A percentile compares a stretch with the other conserved stretches of the same genome.
These are phyloP conservation scores for Nasturtium officinale DNA, from an alignment of 345 rosid genomes.

Conservation along the genomic window DNA sequence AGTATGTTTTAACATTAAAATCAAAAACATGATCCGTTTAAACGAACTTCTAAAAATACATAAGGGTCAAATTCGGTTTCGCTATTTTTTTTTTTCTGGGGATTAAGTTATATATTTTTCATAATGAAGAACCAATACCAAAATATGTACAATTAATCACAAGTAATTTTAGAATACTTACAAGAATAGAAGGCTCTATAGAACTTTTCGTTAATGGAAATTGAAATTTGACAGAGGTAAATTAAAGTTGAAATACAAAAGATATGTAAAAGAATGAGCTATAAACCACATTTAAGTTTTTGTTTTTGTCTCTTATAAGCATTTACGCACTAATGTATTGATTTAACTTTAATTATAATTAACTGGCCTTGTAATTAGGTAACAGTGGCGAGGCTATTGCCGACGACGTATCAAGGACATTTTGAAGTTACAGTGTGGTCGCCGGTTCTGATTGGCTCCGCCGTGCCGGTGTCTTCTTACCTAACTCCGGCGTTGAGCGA, in stretches of 20 bases:
- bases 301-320: no score
- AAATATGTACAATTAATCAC: not conserved
- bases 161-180: not conserved
- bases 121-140: not conserved
- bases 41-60: not conserved
- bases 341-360: not conserved
- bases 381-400: conserved; percentile 56
- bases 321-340: not conserved
- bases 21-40: not conserved
- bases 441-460: conserved; percentile 53
- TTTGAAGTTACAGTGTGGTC: conserved; percentile 69
- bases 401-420: conserved; percentile 67
- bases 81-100: no score
- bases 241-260: not conserved
- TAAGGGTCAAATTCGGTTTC: not conserved
- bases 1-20: not conserved
- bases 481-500: conserved; percentile 47
- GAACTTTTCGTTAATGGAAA: not conserved
- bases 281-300: not conserved
- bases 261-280: not conserved
- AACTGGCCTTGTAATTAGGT: conserved; percentile 36
- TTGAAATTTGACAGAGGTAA: not conserved
- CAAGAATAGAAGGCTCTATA: not conserved
- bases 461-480: conserved; percentile 56
- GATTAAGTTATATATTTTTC: not conserved